Conservation (phyloP, 495 filamentous ascomycete species). For the Aspergillus biplanus region DNA sequence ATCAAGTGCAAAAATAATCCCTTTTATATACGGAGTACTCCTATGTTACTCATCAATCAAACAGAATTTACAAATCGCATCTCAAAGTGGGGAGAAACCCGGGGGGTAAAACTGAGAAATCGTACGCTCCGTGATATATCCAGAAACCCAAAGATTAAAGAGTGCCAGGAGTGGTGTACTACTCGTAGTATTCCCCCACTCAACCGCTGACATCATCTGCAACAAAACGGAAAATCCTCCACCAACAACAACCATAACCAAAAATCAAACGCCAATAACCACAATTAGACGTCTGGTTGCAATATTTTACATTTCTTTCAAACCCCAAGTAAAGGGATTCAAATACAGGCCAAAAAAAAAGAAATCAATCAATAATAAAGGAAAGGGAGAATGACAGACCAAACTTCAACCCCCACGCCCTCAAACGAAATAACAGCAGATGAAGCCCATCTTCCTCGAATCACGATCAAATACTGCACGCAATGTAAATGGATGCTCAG, state of each 20-base stretch:
- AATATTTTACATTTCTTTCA: too few species aligned
- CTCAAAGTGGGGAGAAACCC: too few species aligned
- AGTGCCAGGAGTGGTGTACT: too few species aligned
- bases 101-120: too few species aligned
- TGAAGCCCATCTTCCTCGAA: conserved; percentile 56
- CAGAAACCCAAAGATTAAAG: too few species aligned
- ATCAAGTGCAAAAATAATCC: too few species aligned
- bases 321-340: background rate
- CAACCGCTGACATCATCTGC: conserved; percentile 46
- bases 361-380: background rate
- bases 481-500: conserved; percentile 93
- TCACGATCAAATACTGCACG: conserved; percentile 80
- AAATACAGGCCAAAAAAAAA: too few species aligned
- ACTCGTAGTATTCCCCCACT: background rate
- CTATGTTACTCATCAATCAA: too few species aligned
- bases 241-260: background rate
- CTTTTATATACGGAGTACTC: too few species aligned
- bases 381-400: background rate
- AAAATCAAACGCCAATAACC: background rate
- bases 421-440: conserved; percentile 23
- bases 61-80: too few species aligned
- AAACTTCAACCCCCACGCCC: background rate
- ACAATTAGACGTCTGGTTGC: too few species aligned
- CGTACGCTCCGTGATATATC: too few species aligned
- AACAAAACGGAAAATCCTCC: background rate